Percentiles rank a stretch among this genome's conserved stretches.
Conservation (phyloP, 805 yeast species). For the Yamadazyma tumulicola region DNA sequence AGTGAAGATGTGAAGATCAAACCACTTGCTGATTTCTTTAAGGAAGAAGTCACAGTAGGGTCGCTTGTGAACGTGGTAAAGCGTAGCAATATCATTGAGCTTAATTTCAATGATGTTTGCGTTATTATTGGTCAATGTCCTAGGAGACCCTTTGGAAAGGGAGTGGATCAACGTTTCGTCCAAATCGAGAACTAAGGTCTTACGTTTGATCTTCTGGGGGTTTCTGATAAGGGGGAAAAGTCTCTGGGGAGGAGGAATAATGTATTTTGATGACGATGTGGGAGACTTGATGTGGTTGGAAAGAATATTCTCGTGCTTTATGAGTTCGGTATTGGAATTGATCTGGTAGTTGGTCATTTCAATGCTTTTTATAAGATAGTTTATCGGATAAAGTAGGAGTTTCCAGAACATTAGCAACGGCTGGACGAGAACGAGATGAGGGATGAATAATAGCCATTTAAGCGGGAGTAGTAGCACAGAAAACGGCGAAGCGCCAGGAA, state of each 20-base stretch:
- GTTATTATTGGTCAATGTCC: conserved; percentile 30
- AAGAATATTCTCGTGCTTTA: conserved; percentile 39
- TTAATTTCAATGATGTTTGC: conserved; percentile 78
- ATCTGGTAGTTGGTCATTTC: conserved; percentile 8
- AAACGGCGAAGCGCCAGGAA: too few relatives aligned
- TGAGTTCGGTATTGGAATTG: conserved; percentile 23
- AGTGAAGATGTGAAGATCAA: conserved; percentile 83
- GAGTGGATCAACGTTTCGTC: conserved; percentile 96
- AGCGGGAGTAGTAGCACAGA: too few relatives aligned
- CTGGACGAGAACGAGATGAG: conserved; percentile 43
- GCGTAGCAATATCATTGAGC: conserved; percentile 63
- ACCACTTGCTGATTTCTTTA: conserved; percentile 79
- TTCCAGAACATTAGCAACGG: conserved; percentile 51
- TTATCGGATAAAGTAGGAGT: conserved; percentile 55
- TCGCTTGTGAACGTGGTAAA: conserved; percentile 87
- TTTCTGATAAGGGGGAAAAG: conserved; percentile 39
- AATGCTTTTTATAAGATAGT: conserved; percentile 17
- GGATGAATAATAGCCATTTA: conserved; percentile 12
- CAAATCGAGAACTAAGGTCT: conserved; percentile 79
- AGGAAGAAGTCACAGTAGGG: conserved; percentile 89
- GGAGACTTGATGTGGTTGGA: conserved; percentile 42
- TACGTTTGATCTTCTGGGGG: conserved; percentile 36
- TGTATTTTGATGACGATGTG: conserved; percentile 37
- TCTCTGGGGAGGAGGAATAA: conserved; percentile 45
- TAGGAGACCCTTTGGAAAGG: conserved; percentile 60